Percentiles rank a stretch among this genome's conserved stretches.
Conservation (phyloP, 1,284 basidiomycete genomes). For the Cryptococcus deneoformans region DNA sequence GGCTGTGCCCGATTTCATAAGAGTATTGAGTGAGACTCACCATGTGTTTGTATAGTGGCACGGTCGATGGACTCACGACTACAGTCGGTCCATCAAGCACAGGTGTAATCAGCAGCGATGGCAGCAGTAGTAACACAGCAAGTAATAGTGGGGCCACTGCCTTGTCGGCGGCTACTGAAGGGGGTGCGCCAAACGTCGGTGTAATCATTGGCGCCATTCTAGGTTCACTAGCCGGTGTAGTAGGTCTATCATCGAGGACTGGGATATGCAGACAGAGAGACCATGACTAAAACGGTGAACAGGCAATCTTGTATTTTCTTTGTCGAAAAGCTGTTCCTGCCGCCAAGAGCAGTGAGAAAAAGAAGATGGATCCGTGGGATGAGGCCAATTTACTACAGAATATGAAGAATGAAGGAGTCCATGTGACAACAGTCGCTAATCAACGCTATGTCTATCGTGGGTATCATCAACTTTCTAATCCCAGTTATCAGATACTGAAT, state of each 20-base stretch:
- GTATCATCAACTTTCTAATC: constrained; percentile 4
- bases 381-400: constrained; percentile 35
- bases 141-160: background rate
- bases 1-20: too few relatives aligned
- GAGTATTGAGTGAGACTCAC: too few relatives aligned
- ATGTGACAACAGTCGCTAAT: constrained; percentile 35
- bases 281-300: background rate
- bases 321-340: constrained; percentile 12
- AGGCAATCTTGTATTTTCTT: constrained; percentile 22
- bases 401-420: constrained; percentile 37
- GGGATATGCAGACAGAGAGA: background rate
- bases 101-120: background rate
- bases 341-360: constrained; percentile 9
- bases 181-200: constrained; percentile 20
- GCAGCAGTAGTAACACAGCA: constrained; percentile 3
- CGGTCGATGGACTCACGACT: background rate
- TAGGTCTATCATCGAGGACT: constrained; percentile 8
- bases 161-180: background rate
- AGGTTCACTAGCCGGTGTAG: constrained; percentile 27
- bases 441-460: constrained; percentile 43
- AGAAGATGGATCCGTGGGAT: constrained; percentile 33
- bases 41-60: background rate
- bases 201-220: constrained; percentile 30
- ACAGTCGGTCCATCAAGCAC: too few relatives aligned
- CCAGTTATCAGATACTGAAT: background rate